phyloP scores from a whole-genome alignment of 306 rosid species.

The Prunus dulcis region DNA sequence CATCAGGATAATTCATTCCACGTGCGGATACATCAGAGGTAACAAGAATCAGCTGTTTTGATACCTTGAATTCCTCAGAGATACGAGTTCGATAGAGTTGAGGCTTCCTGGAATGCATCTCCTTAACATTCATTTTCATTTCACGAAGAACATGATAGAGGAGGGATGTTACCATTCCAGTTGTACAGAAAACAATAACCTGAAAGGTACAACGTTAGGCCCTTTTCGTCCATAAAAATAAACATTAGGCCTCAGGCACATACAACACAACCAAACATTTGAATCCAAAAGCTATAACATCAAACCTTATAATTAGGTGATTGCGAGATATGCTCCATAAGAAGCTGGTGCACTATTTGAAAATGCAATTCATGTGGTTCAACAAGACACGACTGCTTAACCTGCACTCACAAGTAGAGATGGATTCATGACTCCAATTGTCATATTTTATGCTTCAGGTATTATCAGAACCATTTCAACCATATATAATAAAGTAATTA shows the following conservation, averaged over 20 bases:
- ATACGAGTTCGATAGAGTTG: slow-evolving; percentile 77
- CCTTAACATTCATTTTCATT: slow-evolving; percentile 90
- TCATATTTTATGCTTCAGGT: neutral
- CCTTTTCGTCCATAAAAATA: neutral
- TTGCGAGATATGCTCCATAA: slow-evolving; percentile 68
- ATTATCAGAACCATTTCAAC: neutral
- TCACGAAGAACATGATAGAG: slow-evolving; percentile 65
- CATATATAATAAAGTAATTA: neutral
- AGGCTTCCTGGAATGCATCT: slow-evolving; percentile 90
- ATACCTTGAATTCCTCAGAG: slow-evolving; percentile 81
- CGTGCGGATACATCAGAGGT: slow-evolving; percentile 91
- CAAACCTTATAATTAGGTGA: slow-evolving; percentile 81
- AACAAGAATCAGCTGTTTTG: slow-evolving; percentile 72
- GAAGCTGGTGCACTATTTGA: slow-evolving; percentile 62
- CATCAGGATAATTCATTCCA: slow-evolving; percentile 96
- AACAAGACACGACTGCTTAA: slow-evolving; percentile 65
- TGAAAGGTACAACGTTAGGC: slow-evolving; percentile 38
- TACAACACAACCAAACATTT: slow-evolving; percentile 16
- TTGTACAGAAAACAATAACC: slow-evolving; percentile 85
- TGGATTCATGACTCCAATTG: slow-evolving; percentile 12
- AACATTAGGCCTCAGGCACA: neutral
- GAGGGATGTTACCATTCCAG: slow-evolving; percentile 86
- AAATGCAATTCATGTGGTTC: slow-evolving; percentile 79
- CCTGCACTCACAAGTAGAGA: slow-evolving; percentile 42
- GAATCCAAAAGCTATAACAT: slow-evolving; percentile 12